phyloP scores from a whole-genome alignment of 2,329 filamentous ascomycete genomes.

The Rhynchosporium graminicola region DNA sequence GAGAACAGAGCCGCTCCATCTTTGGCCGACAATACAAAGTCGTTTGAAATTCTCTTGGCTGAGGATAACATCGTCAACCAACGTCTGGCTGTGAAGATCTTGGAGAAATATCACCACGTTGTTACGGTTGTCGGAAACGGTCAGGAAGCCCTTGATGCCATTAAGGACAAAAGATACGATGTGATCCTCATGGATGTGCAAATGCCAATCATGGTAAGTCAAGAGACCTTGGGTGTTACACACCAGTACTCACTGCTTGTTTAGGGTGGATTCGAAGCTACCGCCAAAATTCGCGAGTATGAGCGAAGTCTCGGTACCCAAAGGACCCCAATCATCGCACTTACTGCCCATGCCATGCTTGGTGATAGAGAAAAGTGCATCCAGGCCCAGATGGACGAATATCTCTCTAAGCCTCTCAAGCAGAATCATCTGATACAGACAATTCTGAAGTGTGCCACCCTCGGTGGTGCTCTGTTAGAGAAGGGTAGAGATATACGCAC shows the following conservation, averaged over 20 bases:
- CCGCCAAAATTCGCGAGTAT: slow-evolving; percentile 93
- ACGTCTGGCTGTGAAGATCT: slow-evolving; percentile 90
- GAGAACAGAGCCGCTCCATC: slow-evolving; percentile 91
- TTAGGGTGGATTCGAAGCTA: slow-evolving; percentile 93
- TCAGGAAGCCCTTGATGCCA: slow-evolving; percentile 86
- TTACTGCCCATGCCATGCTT: slow-evolving; percentile 98
- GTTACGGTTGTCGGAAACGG: slow-evolving; percentile 95
- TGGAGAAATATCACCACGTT: slow-evolving; percentile 93
- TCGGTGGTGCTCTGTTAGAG: slow-evolving; percentile 80
- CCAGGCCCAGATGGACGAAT: slow-evolving; percentile 98
- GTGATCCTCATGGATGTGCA: slow-evolving; percentile 99
- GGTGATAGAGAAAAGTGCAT: slow-evolving; percentile 98
- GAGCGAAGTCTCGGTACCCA: slow-evolving; percentile 79
- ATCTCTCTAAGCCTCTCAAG: slow-evolving; percentile 93
- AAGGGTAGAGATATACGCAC: slow-evolving; percentile 64
- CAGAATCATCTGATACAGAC: slow-evolving; percentile 98
- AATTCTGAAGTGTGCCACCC: slow-evolving; percentile 92
- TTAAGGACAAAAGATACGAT: slow-evolving; percentile 90
- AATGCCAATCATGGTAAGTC: slow-evolving; percentile 94
- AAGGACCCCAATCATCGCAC: slow-evolving; percentile 90
- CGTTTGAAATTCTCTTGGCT: slow-evolving; percentile 90
- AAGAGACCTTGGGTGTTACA: neutral
- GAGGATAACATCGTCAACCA: slow-evolving; percentile 99
- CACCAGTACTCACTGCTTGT: slow-evolving; percentile 42
- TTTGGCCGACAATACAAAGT: slow-evolving; percentile 89